A percentile compares a stretch with the other conserved stretches of the same genome.
Evolutionary conservation across 805 yeast species (phyloP).

Genomic region (Kodamaea fukazawae): DNA sequence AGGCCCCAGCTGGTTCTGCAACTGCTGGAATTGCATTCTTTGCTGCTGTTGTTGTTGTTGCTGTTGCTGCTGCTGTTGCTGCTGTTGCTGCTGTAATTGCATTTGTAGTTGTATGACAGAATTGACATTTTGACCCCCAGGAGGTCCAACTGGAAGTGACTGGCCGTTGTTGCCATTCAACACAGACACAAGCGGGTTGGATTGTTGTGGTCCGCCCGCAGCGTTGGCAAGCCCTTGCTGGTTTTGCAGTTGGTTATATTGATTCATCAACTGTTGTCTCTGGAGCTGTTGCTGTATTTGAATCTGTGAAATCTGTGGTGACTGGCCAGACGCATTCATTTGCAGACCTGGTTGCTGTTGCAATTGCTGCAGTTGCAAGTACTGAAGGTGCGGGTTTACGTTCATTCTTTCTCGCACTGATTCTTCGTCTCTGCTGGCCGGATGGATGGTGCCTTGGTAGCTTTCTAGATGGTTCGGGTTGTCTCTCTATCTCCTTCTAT

Average conservation of each 20-base stretch:
- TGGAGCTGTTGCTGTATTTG: slow-evolving; percentile 33
- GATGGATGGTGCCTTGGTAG: too few relatives aligned
- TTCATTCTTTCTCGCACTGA: slow-evolving; percentile 26
- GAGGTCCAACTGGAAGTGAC: too few relatives aligned
- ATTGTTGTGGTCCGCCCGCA: slow-evolving; percentile 16
- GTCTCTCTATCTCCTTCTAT: too few relatives aligned
- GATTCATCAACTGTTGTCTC: slow-evolving; percentile 32
- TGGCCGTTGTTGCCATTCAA: slow-evolving; percentile 25
- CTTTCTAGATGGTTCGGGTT: too few relatives aligned
- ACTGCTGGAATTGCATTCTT: slow-evolving; percentile 18
- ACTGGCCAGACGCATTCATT: slow-evolving; percentile 19
- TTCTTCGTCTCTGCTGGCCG: background rate
- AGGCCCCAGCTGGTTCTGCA: slow-evolving; percentile 16
- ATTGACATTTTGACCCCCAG: slow-evolving; percentile 12
- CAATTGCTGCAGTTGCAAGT: slow-evolving; percentile 37
- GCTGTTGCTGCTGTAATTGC: slow-evolving; percentile 27
- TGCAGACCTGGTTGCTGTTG: slow-evolving; percentile 22
- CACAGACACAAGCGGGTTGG: slow-evolving; percentile 37
- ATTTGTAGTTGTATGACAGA: slow-evolving; percentile 33
- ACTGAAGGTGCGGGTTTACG: slow-evolving; percentile 43
- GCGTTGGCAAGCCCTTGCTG: slow-evolving; percentile 14
- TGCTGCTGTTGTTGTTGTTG: slow-evolving; percentile 21
- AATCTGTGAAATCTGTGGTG: slow-evolving; percentile 36
- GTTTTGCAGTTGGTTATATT: slow-evolving; percentile 28
- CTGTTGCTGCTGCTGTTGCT: slow-evolving; percentile 16